A percentile compares a stretch with the other conserved stretches of the same genome.
phyloP scores from a whole-genome alignment of 805 yeast species.

The Allodekkera sacchari region DNA sequence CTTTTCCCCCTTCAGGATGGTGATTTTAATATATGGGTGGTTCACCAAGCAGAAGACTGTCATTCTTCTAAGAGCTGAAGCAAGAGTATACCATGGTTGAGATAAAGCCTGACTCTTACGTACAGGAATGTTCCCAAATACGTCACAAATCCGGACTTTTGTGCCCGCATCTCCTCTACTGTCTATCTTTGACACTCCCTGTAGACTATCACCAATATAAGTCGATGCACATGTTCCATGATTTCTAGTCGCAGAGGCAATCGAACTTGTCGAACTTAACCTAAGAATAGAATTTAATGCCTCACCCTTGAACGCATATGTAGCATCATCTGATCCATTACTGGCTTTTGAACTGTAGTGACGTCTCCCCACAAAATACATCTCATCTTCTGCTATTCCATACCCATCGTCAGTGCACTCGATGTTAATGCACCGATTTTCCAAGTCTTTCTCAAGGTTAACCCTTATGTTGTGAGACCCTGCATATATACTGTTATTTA shows the following conservation, averaged over 20 bases:
- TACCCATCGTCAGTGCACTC: slow-evolving; percentile 60
- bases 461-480: slow-evolving; percentile 32
- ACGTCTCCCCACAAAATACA: slow-evolving; percentile 37
- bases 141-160: not conserved
- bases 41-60: slow-evolving; percentile 24
- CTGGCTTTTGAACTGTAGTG: slow-evolving; percentile 50
- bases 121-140: slow-evolving; percentile 1
- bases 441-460: slow-evolving; percentile 11
- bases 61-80: slow-evolving; percentile 22
- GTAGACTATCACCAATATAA: slow-evolving; percentile 10
- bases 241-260: slow-evolving; percentile 36
- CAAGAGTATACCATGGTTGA: slow-evolving; percentile 12
- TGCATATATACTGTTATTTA: slow-evolving; percentile 52
- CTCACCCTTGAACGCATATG: slow-evolving; percentile 70
- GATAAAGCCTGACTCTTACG: not conserved
- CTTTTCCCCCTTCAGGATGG: slow-evolving; percentile 7
- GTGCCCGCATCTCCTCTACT: not conserved
- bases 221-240: slow-evolving; percentile 21
- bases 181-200: slow-evolving; percentile 2
- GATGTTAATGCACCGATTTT: slow-evolving; percentile 20
- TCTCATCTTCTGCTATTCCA: slow-evolving; percentile 49
- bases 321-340: slow-evolving; percentile 26
- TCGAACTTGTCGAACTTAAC: slow-evolving; percentile 32
- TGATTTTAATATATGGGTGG: slow-evolving; percentile 17
- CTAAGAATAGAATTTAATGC: slow-evolving; percentile 51